A percentile compares a stretch with the other conserved stretches of the same genome.
phyloP scores from a whole-genome alignment of 2,329 filamentous ascomycete genomes.

The Xylaria sp. region DNA sequence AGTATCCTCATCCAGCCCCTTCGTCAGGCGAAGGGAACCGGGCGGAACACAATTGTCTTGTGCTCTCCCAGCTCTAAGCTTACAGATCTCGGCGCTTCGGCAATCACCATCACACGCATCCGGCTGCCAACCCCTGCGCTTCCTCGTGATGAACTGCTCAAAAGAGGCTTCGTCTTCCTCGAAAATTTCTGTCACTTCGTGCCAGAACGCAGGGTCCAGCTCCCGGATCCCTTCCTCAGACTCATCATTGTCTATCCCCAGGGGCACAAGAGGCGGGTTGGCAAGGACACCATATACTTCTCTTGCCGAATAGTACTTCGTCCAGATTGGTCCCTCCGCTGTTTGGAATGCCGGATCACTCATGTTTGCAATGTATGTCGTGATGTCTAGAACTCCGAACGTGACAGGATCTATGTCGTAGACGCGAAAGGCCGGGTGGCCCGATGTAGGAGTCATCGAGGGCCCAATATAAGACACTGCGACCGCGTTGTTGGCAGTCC shows the following conservation, averaged over 20 bases:
- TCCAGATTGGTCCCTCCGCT: constrained; percentile 59
- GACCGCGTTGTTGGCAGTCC: constrained; percentile 55
- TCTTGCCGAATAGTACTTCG: constrained; percentile 66
- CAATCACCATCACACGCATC: constrained; percentile 50
- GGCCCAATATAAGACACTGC: constrained; percentile 65
- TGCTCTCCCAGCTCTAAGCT: constrained; percentile 61
- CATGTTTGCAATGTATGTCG: constrained; percentile 65
- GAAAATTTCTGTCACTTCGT: constrained; percentile 63
- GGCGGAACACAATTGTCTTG: constrained; percentile 62
- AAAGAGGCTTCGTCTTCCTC: constrained; percentile 57
- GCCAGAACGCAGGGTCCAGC: constrained; percentile 68
- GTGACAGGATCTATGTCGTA: constrained; percentile 68
- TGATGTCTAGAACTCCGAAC: constrained; percentile 64
- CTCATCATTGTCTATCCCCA: constrained; percentile 43
- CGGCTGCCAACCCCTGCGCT: constrained; percentile 58
- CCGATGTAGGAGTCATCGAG: constrained; percentile 64
- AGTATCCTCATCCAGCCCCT: constrained; percentile 44
- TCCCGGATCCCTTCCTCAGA: constrained; percentile 41
- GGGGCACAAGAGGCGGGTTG: constrained; percentile 52
- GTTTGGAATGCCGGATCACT: constrained; percentile 55
- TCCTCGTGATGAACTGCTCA: constrained; percentile 58
- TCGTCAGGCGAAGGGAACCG: constrained; percentile 43
- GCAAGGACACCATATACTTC: constrained; percentile 61
- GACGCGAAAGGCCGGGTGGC: constrained; percentile 66
- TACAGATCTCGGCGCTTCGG: constrained; percentile 58